These are phyloP conservation scores for Carallia brachiata DNA, from an alignment of 345 rosid genomes.

Conservation along the genomic window DNA sequence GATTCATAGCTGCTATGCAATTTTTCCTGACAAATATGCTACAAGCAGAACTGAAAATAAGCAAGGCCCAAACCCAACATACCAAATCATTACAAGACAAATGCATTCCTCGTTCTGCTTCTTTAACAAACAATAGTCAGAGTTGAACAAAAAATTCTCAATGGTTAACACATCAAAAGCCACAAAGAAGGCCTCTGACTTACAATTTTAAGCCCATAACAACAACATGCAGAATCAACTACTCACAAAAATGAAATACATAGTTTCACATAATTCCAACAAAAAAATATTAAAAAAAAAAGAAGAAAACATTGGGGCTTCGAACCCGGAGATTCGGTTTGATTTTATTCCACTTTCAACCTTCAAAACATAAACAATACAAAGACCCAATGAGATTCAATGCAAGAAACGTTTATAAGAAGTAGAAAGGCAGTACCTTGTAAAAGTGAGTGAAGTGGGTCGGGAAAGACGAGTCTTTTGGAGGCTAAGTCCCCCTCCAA, in stretches of 20 bases:
- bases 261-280: background rate
- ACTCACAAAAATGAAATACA: background rate
- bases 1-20: background rate
- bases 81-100: conserved; percentile 6
- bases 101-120: background rate
- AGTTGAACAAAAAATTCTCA: background rate
- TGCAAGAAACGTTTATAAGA: background rate
- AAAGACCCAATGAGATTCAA: conserved; percentile 11
- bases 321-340: no score
- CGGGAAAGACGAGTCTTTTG: conserved; percentile 34
- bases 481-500: conserved; percentile 43
- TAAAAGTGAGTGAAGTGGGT: conserved; percentile 37
- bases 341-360: no score
- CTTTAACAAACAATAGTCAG: background rate
- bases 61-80: conserved; percentile 8
- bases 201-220: background rate
- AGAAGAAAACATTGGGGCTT: background rate
- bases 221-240: background rate
- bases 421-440: conserved; percentile 36
- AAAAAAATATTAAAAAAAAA: background rate
- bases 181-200: background rate
- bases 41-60: background rate
- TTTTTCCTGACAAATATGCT: background rate
- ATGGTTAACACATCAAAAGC: background rate
- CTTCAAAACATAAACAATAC: background rate